Base-by-base conservation (phyloP, 2,329 filamentous ascomycete species). In the Leptodontidium sp. region DNA sequence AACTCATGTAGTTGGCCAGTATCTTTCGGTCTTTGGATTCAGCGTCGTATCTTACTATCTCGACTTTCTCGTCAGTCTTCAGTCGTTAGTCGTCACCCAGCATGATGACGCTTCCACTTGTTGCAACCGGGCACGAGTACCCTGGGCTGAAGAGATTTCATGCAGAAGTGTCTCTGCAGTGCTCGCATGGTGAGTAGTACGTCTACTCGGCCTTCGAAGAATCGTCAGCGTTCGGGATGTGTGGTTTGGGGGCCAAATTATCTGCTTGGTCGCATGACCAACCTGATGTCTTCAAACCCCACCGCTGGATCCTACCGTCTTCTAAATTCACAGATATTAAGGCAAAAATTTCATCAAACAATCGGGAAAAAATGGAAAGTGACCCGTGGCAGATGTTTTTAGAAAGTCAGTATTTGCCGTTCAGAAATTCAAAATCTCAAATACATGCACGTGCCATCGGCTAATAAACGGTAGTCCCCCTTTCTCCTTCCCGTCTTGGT, bases 231-330 rank as follows among this genome's bases (percentile, higher is more conserved):
- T 35, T 55, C n/a, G 15, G 26, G 52, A 17, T 29, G 26, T 11
- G 49, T 55, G 17, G 17, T 35, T 55, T 29, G 52, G 52, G 52
- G 52, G 26, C 52, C 29, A 55, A 55, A 24, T 8, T n/a, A 17
- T 17, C 12, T 53, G 24, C 50, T 12, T 55, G 52, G 52, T 55
- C 52, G 15, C 52, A 55, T 55, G 52, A 55, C 26, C 26, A 35
- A 3, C 26, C 14, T 7, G 29, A 55, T 17, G 26, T 29, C 24
- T 35, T 55, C 15, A 35, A 24, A 5, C 29, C n/a, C 52, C 11
- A 55, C 3, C 7, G 50, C 14, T 15, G 26, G 9, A 24, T 29
- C 3, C 38, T 40, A 12, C 38, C 38, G 9, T 12, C 8, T 11
- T 40, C 11, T 40, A 8, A 11, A 12, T 11, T 12, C 8, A 2